These are phyloP conservation scores for Carex littledalei DNA, from an alignment of 176 grass and related monocot genomes.

Conservation along the genomic window DNA sequence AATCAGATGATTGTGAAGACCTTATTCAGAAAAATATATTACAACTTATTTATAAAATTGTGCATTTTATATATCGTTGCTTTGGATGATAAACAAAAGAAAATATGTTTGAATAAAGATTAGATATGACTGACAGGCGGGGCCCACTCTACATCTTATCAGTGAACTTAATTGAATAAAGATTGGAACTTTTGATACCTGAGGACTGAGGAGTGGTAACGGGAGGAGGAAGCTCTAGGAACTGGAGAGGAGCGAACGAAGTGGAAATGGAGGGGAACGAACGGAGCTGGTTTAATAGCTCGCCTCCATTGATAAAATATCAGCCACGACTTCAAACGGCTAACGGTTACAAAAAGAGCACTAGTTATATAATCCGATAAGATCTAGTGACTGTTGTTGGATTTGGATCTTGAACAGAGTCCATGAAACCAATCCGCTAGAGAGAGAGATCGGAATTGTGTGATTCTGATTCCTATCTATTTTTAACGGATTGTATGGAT, in stretches of 20 bases:
- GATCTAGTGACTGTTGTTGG: background rate
- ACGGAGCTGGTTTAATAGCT: background rate
- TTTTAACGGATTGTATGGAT: background rate
- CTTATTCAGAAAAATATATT: too few relatives aligned
- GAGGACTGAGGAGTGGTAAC: background rate
- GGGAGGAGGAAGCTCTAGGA: background rate
- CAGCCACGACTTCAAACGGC: background rate
- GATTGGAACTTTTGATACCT: background rate
- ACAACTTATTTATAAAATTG: too few relatives aligned
- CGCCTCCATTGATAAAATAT: conserved; percentile 2
- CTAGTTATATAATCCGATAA: background rate
- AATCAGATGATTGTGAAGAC: too few relatives aligned
- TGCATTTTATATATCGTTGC: too few relatives aligned
- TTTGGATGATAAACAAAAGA: too few relatives aligned
- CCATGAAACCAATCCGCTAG: background rate
- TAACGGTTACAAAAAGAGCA: background rate
- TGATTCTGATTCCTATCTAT: background rate
- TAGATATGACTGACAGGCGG: background rate
- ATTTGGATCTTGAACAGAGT: background rate
- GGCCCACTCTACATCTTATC: too few relatives aligned
- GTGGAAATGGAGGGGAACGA: background rate
- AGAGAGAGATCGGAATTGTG: background rate
- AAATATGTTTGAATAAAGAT: too few relatives aligned
- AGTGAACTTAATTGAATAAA: background rate
- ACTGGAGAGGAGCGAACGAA: background rate